These are phyloP conservation scores for Botrytis squamosa DNA, from an alignment of 2,329 filamentous ascomycete species.

Conservation along the genomic window DNA sequence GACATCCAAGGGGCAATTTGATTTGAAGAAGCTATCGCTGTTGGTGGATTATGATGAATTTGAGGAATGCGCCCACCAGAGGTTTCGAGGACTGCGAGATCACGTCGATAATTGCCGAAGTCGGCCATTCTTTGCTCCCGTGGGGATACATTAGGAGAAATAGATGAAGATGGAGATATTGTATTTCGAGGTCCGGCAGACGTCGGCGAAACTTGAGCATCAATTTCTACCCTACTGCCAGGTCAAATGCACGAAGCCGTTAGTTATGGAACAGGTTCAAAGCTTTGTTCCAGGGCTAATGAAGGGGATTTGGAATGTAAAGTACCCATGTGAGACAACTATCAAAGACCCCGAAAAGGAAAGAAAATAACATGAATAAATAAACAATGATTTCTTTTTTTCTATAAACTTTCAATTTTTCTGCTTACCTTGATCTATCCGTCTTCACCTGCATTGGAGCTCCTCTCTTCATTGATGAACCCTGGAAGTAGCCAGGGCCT, in stretches of 20 bases:
- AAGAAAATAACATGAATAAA: conserved; percentile 26
- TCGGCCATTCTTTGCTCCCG: conserved; percentile 46
- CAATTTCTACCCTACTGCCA: conserved; percentile 36
- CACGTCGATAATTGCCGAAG: conserved; percentile 68
- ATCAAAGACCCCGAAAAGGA: conserved; percentile 12
- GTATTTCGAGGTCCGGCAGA: conserved; percentile 33
- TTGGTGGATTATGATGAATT: conserved; percentile 58
- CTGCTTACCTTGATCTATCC: conserved; percentile 45
- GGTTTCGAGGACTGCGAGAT: conserved; percentile 66
- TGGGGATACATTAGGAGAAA: conserved; percentile 39
- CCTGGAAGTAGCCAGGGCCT: conserved; percentile 38
- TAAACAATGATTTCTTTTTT: background rate
- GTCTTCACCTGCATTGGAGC: conserved; percentile 54
- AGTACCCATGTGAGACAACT: conserved; percentile 11
- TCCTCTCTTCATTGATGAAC: conserved; percentile 32
- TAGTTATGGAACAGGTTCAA: conserved; percentile 38
- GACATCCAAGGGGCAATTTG: conserved; percentile 58
- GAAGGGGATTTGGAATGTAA: background rate
- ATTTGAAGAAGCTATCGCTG: conserved; percentile 49
- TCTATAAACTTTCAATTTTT: background rate
- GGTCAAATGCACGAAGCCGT: conserved; percentile 38
- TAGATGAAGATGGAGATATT: conserved; percentile 32
- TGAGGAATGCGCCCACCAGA: conserved; percentile 56
- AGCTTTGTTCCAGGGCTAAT: conserved; percentile 26
- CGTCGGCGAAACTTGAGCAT: conserved; percentile 39